phyloP scores from a whole-genome alignment of 805 yeast genomes.

The Candida cerambycidarum region DNA sequence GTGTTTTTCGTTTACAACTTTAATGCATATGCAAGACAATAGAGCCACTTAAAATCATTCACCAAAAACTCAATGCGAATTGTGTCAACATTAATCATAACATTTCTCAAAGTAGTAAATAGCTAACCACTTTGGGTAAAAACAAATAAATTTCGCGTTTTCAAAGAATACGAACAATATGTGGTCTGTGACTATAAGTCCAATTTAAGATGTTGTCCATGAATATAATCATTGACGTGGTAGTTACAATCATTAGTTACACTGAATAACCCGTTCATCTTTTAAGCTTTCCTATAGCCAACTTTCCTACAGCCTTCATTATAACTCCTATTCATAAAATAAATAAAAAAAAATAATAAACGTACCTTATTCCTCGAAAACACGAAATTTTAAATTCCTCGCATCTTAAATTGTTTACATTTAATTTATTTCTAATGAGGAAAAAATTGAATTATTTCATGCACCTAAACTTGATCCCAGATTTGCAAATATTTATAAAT shows the following conservation, averaged over 20 bases:
- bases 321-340: no score
- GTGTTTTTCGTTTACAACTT: neutral
- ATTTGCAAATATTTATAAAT: conserved; percentile 2
- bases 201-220: no score
- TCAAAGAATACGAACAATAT: conserved; percentile 1
- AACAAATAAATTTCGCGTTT: conserved; percentile 2
- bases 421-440: conserved; percentile 8
- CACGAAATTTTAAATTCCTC: conserved; percentile 7
- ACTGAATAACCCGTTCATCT: no score
- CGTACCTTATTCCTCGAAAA: conserved; percentile 9
- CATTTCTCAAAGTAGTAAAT: conserved; percentile 10
- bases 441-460: neutral
- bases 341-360: neutral
- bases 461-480: conserved; percentile 5
- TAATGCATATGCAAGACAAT: neutral
- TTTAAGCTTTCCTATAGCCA: no score
- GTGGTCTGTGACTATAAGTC: no score
- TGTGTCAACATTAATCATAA: conserved; percentile 5
- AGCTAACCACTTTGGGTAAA: conserved; percentile 6
- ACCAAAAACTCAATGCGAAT: neutral
- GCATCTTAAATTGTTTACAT: conserved; percentile 12
- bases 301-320: no score
- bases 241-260: no score
- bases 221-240: no score
- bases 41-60: no score